A percentile compares a stretch with the other conserved stretches of the same genome.
phyloP scores from a whole-genome alignment of 495 filamentous ascomycete genomes.

The Achaetomiella virescens region DNA sequence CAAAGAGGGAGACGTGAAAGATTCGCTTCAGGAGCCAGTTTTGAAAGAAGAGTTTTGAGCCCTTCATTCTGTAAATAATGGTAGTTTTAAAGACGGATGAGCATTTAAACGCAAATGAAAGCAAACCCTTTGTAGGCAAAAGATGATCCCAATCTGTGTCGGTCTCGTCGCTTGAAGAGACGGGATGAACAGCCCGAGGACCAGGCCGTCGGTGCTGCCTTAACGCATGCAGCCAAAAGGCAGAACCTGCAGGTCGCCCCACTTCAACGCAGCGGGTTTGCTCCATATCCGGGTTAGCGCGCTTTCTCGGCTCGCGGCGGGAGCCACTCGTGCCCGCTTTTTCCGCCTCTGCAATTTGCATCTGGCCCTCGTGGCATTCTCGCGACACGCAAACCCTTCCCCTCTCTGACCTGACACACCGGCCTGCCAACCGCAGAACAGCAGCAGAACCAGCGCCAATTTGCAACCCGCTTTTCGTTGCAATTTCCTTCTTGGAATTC shows the following conservation, averaged over 20 bases:
- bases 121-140: too few species aligned
- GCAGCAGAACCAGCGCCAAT: constrained; percentile 3
- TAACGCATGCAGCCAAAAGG: background rate
- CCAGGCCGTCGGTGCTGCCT: background rate
- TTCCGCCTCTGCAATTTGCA: constrained; percentile 15
- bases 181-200: background rate
- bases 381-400: constrained; percentile 21
- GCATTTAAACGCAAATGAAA: constrained; percentile 31
- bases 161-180: too few species aligned
- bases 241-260: constrained; percentile 1
- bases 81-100: constrained; percentile 15
- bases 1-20: too few species aligned
- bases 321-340: constrained; percentile 13
- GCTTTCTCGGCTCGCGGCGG: constrained; percentile 1
- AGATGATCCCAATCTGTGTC: too few species aligned
- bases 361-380: constrained; percentile 23
- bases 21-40: too few species aligned
- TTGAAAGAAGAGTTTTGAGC: too few species aligned
- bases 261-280: background rate
- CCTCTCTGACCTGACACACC: constrained; percentile 6
- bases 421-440: constrained; percentile 12
- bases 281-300: constrained; percentile 2
- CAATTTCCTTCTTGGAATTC: background rate
- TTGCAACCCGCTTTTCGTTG: background rate
- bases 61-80: too few species aligned